Percentiles rank a stretch among this genome's conserved stretches.
Evolutionary conservation across 306 rosid species (phyloP).

Genomic region (Rosa multiflora): DNA sequence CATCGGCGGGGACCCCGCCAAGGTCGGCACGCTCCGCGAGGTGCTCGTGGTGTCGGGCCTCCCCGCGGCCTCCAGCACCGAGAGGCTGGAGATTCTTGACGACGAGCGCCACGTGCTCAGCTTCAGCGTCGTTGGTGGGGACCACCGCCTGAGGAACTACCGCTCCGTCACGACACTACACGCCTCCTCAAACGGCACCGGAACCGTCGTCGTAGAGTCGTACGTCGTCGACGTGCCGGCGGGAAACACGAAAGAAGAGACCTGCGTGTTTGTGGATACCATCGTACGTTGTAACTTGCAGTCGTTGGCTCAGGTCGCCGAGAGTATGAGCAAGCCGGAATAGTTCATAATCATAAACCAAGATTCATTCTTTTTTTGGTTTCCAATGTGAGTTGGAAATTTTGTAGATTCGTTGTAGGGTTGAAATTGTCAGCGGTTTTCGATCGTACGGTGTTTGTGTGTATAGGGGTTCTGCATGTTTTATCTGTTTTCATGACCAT

Average conservation of each 20-base stretch:
- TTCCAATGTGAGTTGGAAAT: constrained; percentile 31
- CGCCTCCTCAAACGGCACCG: constrained; percentile 38
- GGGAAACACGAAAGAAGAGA: constrained; percentile 85
- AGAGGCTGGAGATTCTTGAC: constrained; percentile 87
- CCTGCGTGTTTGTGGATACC: constrained; percentile 87
- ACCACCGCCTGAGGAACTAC: constrained; percentile 78
- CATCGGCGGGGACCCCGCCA: constrained; percentile 40
- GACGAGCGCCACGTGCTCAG: constrained; percentile 88
- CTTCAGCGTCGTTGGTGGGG: constrained; percentile 92
- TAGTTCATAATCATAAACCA: background rate
- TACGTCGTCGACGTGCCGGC: constrained; percentile 83
- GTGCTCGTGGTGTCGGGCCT: constrained; percentile 81
- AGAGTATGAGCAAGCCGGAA: constrained; percentile 39
- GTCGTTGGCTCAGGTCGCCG: constrained; percentile 79
- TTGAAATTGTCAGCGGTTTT: background rate
- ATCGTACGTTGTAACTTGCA: constrained; percentile 92
- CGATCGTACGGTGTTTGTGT: background rate
- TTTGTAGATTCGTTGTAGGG: constrained; percentile 2
- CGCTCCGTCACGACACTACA: constrained; percentile 82
- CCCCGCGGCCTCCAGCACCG: constrained; percentile 87
- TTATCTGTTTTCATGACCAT: background rate
- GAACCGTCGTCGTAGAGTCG: constrained; percentile 82
- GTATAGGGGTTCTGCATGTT: background rate
- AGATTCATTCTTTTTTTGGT: constrained; percentile 12
- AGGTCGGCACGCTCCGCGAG: constrained; percentile 73